A percentile compares a stretch with the other conserved stretches of the same genome.
Evolutionary conservation across 2,329 filamentous ascomycete genomes (phyloP).

Genomic region (Leptoxyphium fumago): DNA sequence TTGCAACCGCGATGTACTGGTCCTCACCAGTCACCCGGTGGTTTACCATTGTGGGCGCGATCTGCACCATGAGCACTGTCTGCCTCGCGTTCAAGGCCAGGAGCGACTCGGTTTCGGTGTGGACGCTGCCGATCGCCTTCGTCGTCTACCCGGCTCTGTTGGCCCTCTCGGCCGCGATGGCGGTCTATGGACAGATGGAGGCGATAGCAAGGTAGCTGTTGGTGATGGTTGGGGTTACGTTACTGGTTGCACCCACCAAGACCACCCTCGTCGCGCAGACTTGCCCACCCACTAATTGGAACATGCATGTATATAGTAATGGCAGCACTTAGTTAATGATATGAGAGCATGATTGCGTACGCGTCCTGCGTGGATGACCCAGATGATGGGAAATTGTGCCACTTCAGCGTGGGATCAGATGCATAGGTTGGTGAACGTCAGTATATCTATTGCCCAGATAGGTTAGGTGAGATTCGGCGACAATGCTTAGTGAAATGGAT

Average conservation of each 20-base stretch:
- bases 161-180: conserved; percentile 4
- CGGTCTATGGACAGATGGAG: conserved; percentile 8
- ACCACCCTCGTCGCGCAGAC: background rate
- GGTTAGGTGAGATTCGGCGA: no score
- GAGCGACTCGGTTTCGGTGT: conserved; percentile 8
- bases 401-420: no score
- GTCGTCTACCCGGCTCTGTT: conserved; percentile 7
- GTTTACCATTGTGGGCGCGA: conserved; percentile 6
- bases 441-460: no score
- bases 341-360: no score
- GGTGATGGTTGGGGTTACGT: background rate
- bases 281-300: background rate
- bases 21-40: conserved; percentile 7
- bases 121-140: conserved; percentile 5
- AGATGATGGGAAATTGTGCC: no score
- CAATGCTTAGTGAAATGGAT: no score
- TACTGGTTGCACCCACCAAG: background rate
- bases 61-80: conserved; percentile 7
- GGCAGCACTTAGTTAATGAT: no score
- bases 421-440: no score
- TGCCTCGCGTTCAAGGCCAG: conserved; percentile 6
- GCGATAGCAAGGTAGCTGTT: background rate
- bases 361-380: no score
- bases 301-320: no score
- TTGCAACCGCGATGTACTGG: conserved; percentile 8